phyloP scores from a whole-genome alignment of 345 rosid species.

The Adansonia digitata region DNA sequence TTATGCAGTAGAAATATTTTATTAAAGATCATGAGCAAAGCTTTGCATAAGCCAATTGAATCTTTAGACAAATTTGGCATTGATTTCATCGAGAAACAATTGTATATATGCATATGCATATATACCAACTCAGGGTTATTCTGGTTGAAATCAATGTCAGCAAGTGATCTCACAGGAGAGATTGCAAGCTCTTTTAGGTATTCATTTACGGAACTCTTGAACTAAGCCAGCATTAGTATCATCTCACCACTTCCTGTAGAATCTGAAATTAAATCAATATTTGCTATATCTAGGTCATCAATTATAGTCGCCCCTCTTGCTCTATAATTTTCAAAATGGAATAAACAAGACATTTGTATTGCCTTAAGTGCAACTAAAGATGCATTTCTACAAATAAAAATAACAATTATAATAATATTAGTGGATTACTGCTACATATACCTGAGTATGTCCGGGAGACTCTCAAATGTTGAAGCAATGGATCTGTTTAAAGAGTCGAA shows the following conservation, averaged over 20 bases:
- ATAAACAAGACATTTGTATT: not conserved
- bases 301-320: slow-evolving; percentile 31
- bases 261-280: slow-evolving; percentile 13
- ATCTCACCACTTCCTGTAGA: not conserved
- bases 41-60: not conserved
- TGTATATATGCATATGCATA: too few relatives aligned
- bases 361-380: not conserved
- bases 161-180: slow-evolving; percentile 30
- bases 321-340: slow-evolving; percentile 9
- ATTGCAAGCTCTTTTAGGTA: slow-evolving; percentile 24
- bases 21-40: not conserved
- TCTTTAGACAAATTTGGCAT: not conserved
- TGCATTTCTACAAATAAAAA: not conserved
- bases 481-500: slow-evolving; percentile 9
- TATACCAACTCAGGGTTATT: slow-evolving; percentile 24
- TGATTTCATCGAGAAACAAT: too few relatives aligned
- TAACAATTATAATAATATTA: not conserved
- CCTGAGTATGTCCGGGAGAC: slow-evolving; percentile 29
- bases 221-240: slow-evolving; percentile 25
- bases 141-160: slow-evolving; percentile 28
- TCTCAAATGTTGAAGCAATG: slow-evolving; percentile 12
- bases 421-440: not conserved
- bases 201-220: slow-evolving; percentile 32
- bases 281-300: slow-evolving; percentile 32
- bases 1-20: not conserved